Base-by-base conservation (phyloP, 2,329 filamentous ascomycete species). In the Myriosclerotinia curreyana region DNA sequence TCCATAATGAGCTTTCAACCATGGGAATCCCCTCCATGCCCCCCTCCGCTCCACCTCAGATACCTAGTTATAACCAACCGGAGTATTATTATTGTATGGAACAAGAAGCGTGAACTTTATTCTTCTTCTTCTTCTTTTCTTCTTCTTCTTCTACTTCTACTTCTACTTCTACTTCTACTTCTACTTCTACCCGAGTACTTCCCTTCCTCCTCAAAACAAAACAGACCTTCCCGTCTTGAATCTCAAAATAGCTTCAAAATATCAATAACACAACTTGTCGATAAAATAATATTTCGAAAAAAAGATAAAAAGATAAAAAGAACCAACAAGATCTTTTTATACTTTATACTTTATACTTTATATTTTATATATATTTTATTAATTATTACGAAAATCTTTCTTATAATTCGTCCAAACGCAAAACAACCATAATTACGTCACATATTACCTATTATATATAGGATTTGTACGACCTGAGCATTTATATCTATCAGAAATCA, bases 381-480 rank as follows among this genome's bases (percentile, higher is more conserved):
- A 40, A 5, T 17, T 11, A 20, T 54, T 12, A 42, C 52, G 4
- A 28, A 40, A 15, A 54, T 42, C 54, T 44, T 17, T 2, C 11
- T 15, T 25, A 17, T 58, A 22, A 58, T 25, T 58, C 55, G 42
- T 22, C 20, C 3, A 34, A 7, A 34, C 2, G 8, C 2, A n/a
- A 15, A 17, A 20, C n/a, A 58, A 20, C 31, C 31, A 46, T 34
- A 12, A 58, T 58, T 58, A 58, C 55, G 55, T 58, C 55, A 58
- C 28, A 34, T 48, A 34, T 48, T n/a, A n/a, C n/a, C n/a, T n/a
- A n/a, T n/a, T n/a, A n/a, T n/a, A n/a, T n/a, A n/a, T n/a, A n/a
- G n/a, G n/a, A n/a, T n/a, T n/a, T 22, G n/a, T 58, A 48, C 42
- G 28, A 58, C 55, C 55, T 48, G 55, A 58, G 42, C 55, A 11